Percentiles rank a stretch among this genome's conserved stretches.
Conservation (phyloP, 495 filamentous ascomycete genomes). For the Lichenothelia convexa region DNA sequence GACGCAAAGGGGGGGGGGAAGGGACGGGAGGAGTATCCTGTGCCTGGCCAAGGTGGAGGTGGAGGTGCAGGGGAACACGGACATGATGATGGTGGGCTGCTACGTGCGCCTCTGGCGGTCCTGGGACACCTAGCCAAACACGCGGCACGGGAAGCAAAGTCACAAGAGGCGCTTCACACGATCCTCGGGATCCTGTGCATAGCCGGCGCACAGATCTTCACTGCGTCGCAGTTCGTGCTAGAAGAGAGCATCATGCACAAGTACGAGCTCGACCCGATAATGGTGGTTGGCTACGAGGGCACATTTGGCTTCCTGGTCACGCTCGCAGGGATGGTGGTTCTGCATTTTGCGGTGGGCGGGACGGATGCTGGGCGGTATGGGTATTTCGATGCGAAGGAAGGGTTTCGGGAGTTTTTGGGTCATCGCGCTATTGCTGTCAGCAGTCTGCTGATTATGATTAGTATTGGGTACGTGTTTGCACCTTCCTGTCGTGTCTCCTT, state of each 20-base stretch:
- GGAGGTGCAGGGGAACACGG: background rate
- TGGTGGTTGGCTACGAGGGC: slow-evolving; percentile 93
- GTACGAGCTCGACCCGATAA: slow-evolving; percentile 72
- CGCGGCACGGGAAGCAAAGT: slow-evolving; percentile 16
- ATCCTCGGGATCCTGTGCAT: slow-evolving; percentile 75
- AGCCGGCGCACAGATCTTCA: slow-evolving; percentile 88
- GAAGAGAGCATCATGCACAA: slow-evolving; percentile 90
- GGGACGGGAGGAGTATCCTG: background rate
- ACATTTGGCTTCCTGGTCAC: slow-evolving; percentile 82
- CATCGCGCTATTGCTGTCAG: slow-evolving; percentile 53
- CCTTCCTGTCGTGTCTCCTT: no score
- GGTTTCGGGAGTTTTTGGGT: slow-evolving; percentile 53
- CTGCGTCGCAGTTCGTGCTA: slow-evolving; percentile 84
- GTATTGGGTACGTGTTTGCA: slow-evolving; percentile 84
- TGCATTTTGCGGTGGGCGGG: slow-evolving; percentile 58
- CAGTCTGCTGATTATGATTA: slow-evolving; percentile 83
- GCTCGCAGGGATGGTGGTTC: slow-evolving; percentile 52
- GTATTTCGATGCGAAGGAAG: slow-evolving; percentile 79
- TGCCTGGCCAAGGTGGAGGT: no score
- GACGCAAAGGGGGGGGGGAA: background rate
- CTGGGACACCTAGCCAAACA: slow-evolving; percentile 13
- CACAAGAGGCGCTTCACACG: slow-evolving; percentile 47
- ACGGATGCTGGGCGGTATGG: slow-evolving; percentile 58
- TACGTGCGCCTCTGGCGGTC: slow-evolving; percentile 11
- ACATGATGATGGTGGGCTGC: background rate